Conservation (phyloP, 441 rosid genomes). For the Breynia disticha region DNA sequence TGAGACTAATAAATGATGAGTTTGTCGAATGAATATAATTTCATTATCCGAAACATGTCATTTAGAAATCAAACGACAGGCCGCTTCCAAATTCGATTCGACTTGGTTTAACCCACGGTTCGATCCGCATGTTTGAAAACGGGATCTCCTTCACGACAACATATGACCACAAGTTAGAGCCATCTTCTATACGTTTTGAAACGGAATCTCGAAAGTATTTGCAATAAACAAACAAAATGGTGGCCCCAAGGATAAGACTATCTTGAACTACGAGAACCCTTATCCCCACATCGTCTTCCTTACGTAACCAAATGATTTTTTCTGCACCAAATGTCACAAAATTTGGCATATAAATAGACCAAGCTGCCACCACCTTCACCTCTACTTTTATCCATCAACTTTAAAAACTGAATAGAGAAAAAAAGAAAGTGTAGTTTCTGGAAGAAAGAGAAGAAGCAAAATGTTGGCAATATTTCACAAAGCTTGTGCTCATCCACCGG, state of each 20-base stretch:
- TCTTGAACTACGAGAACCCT: neutral
- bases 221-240: neutral
- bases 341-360: neutral
- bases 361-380: neutral
- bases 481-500: conserved; percentile 64
- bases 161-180: neutral
- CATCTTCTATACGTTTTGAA: neutral
- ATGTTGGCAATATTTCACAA: conserved; percentile 81
- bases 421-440: neutral
- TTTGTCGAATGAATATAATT: too few relatives aligned
- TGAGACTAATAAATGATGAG: too few relatives aligned
- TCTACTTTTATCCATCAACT: neutral
- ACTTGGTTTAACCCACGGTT: too few relatives aligned
- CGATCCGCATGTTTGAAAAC: too few relatives aligned
- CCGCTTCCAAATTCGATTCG: too few relatives aligned
- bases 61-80: too few relatives aligned
- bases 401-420: neutral
- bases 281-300: neutral
- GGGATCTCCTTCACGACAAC: too few relatives aligned
- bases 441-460: neutral
- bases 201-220: neutral
- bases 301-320: neutral
- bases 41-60: too few relatives aligned
- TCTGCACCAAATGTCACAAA: neutral
- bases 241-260: neutral